Base-by-base conservation (phyloP, 805 yeast species). In the Candida pseudofarinosa region DNA sequence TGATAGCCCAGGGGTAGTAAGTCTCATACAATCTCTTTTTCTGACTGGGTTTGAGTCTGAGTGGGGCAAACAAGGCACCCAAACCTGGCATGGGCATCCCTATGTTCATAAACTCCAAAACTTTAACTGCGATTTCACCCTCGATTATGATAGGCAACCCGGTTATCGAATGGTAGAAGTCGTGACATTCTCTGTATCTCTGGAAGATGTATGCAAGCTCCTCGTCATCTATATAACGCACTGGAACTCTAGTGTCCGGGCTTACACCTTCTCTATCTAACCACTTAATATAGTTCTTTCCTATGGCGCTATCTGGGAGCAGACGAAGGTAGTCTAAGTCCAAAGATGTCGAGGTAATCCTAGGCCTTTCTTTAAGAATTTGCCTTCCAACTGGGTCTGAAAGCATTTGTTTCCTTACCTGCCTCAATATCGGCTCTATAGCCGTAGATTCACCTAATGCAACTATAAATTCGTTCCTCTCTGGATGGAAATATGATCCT, bases 81-180 rank as follows among this genome's bases (percentile, higher is more conserved):
- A 93, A 60, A 0, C 96, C 96, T 3, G 97, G 89, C 95, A 91
- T 90, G 12, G 97, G 97, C 36, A 93, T 79, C 3, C 95, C 95
- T 45, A 91, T 77, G 60, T 93, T 91, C 56, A 93, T 84, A 55
- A 83, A 95, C 62, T 91, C 99, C 52, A 93, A 81, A 10, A 89
- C 85, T 63, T 93, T 93, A 15, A 93, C 84, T 0, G 97, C 88
- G 41, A 93, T 83, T 59, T 93, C 99, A n/a, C 99, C 99, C 58
- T 93, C 98, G 50, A 93, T 79, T 35, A 86, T 83, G 37, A 90
- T 86, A 0, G 98, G 98, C 39, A 88, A 72, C 13, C 95, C 91
- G 0, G 95, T 85, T 20, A 93, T 73, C 1, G 98, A 87, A 59
- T 93, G 99, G 59, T 89, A 91, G 56, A 93, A 93, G 58, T 93